phyloP scores from a whole-genome alignment of 768 basidiomycete species.

The Auricularia heimuer region DNA sequence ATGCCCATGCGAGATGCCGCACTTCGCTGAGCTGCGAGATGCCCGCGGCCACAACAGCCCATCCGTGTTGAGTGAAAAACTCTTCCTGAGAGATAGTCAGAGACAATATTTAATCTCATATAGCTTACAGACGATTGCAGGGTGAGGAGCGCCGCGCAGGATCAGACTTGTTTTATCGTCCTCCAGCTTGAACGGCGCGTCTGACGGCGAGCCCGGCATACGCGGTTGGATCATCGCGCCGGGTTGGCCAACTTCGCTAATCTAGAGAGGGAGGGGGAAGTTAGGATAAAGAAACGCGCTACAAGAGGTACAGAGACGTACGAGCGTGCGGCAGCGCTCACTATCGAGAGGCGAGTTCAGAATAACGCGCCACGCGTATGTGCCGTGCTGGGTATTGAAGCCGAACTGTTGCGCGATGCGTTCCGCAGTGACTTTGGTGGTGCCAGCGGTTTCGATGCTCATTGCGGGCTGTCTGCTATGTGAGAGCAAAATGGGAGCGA shows the following conservation, averaged over 20 bases:
- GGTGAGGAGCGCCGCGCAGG: neutral
- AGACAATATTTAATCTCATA: too few species aligned
- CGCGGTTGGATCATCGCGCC: neutral
- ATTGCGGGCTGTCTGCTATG: too few species aligned
- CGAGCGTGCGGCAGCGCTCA: neutral
- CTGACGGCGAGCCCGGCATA: neutral
- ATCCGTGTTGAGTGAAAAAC: neutral
- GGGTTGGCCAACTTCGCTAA: neutral
- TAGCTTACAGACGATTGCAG: neutral
- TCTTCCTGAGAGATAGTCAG: neutral
- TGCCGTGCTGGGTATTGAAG: neutral
- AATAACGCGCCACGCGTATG: constrained; percentile 1
- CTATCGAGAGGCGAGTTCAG: neutral
- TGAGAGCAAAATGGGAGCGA: too few species aligned
- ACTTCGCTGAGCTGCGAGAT: neutral
- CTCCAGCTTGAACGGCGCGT: neutral
- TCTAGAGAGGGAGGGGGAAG: neutral
- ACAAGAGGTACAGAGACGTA: neutral
- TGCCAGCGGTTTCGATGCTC: neutral
- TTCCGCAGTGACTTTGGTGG: neutral
- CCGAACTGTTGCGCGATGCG: neutral
- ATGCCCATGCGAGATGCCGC: neutral
- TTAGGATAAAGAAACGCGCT: neutral
- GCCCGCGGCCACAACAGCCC: neutral
- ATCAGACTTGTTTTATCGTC: neutral